Conservation (phyloP, 1,139 yeast genomes). For the Geotrichum citri-aurantii region DNA sequence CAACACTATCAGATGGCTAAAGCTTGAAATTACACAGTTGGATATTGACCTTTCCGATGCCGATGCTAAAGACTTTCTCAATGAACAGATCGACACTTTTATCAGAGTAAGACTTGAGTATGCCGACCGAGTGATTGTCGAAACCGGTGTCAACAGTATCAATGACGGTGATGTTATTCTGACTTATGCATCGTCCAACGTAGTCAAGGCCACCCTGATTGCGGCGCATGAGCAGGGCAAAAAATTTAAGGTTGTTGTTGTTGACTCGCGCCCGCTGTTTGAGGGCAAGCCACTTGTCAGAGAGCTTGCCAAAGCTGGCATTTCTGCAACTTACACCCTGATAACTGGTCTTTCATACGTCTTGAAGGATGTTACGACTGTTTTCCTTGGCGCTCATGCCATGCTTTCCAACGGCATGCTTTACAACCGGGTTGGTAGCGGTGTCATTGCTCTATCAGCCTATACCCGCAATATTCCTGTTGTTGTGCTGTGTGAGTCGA, state of each 20-base stretch:
- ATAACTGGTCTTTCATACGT: slow-evolving; percentile 77
- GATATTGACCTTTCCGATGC: slow-evolving; percentile 67
- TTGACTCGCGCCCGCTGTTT: slow-evolving; percentile 92
- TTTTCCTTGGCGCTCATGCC: slow-evolving; percentile 94
- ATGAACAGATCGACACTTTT: slow-evolving; percentile 69
- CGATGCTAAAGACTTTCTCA: slow-evolving; percentile 63
- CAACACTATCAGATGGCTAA: slow-evolving; percentile 93
- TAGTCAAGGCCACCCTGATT: slow-evolving; percentile 67
- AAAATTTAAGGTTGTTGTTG: slow-evolving; percentile 72
- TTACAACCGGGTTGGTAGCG: slow-evolving; percentile 92
- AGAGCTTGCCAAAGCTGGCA: slow-evolving; percentile 51
- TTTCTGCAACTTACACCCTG: slow-evolving; percentile 67
- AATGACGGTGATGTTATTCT: slow-evolving; percentile 71
- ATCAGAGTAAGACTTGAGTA: slow-evolving; percentile 80
- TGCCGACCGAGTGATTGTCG: slow-evolving; percentile 78
- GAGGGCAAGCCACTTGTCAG: slow-evolving; percentile 81
- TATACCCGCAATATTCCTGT: slow-evolving; percentile 87
- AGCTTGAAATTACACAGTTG: slow-evolving; percentile 76
- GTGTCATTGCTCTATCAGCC: slow-evolving; percentile 87
- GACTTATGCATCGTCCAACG: slow-evolving; percentile 85
- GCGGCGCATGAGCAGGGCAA: slow-evolving; percentile 62
- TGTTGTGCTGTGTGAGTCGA: slow-evolving; percentile 88
- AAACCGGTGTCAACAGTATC: slow-evolving; percentile 73
- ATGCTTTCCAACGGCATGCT: slow-evolving; percentile 92
- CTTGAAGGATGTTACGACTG: slow-evolving; percentile 78